These are phyloP conservation scores for Cytidiella melzeri DNA, from an alignment of 768 basidiomycete genomes.

Conservation along the genomic window DNA sequence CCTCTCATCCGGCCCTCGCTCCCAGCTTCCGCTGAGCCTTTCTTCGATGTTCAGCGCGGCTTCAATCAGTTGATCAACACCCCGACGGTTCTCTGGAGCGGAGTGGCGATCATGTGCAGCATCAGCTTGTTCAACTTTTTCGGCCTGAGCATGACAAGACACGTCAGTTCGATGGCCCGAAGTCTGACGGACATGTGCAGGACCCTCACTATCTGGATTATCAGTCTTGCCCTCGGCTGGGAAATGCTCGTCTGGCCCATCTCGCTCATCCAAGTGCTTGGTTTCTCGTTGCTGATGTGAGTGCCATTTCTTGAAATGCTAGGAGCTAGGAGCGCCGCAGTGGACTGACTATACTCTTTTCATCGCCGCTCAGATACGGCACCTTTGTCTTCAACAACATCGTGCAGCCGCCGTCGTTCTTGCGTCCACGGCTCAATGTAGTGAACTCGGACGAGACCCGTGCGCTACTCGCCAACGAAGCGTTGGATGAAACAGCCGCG, in stretches of 20 bases:
- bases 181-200: constrained; percentile 92
- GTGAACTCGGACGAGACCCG: constrained; percentile 25
- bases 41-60: constrained; percentile 85
- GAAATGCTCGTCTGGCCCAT: constrained; percentile 79
- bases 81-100: constrained; percentile 44
- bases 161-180: constrained; percentile 89
- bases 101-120: constrained; percentile 41
- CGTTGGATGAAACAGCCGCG: constrained; percentile 76
- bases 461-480: constrained; percentile 52
- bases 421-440: constrained; percentile 36
- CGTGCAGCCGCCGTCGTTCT: constrained; percentile 59
- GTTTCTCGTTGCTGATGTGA: constrained; percentile 87
- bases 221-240: constrained; percentile 88
- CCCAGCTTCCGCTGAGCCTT: constrained; percentile 45
- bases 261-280: constrained; percentile 74
- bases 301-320: constrained; percentile 27
- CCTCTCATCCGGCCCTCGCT: constrained; percentile 45
- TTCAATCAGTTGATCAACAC: constrained; percentile 85
- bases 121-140: constrained; percentile 63
- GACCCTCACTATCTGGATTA: constrained; percentile 92
- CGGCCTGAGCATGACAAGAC: constrained; percentile 85
- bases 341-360: background rate
- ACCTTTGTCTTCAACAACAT: constrained; percentile 94
- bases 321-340: background rate
- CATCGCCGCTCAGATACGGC: constrained; percentile 57